Base-by-base conservation (phyloP, 306 rosid genomes). In the Erythrophleum fordii region DNA sequence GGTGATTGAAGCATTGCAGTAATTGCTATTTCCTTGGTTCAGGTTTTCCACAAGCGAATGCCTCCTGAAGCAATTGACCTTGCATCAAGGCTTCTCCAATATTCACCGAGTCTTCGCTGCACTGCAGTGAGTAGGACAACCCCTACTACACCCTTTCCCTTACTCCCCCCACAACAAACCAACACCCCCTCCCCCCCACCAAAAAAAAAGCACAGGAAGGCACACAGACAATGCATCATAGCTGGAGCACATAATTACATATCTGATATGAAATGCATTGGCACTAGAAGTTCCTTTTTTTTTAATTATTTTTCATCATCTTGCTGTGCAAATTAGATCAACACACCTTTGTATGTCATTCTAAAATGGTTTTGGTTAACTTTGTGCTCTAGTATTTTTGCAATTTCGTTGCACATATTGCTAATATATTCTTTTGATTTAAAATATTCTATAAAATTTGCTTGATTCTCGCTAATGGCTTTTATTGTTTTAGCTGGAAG, bases 1-100 rank as follows among this genome's bases (percentile, higher is more conserved):
- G 53, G 70, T 61, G 69, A 31, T 66, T 75, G 55, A 13, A 78
- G 28, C 42, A 59, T 62, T 49, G 60, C 51, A 26, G 42, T 42
- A 52, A 77, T 53, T 62, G 77, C 42, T 49, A 62, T 72, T 11
- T 83, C 58, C 78, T 66, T 68, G 78, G 45, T 85, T 73, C 83
- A 93, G 98, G 90, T 93, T 80, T 93, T 93, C 82, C 98, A 87
- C 82, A 90, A 91, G 83, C 82, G 93, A 76, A 93, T 88, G 98
- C 98, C 98, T 46, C 97, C 98, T 1, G 97, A 91, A 85, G 98
- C 97, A 82, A 90, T 93, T 78, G 98, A 93, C 84, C 97, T 93
- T 75, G 93, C 94, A 76, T 93, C 98, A 67, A 88, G 98, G 75
- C 97, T 93, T 79, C 97, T 93, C 81, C 98, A 93, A 72, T 93